Base-by-base conservation (phyloP, 2,329 filamentous ascomycete genomes). In the Ophiostoma ips region DNA sequence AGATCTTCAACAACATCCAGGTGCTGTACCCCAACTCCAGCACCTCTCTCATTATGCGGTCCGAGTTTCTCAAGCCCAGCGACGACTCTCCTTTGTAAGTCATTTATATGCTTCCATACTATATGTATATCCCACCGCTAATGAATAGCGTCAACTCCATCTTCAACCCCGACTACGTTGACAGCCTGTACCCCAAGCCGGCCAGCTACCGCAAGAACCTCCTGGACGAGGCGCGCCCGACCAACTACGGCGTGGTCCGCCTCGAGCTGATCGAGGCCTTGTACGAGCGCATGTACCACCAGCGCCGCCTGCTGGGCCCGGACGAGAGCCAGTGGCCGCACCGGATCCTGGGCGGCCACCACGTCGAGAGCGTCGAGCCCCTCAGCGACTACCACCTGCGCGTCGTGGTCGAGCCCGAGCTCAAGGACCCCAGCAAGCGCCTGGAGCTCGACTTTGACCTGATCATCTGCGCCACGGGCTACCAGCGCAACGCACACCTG, bases 81-180 rank as follows among this genome's bases (percentile, higher is more conserved):
- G 90, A 98, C 62, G 92, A 96, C 64, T 95, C 87, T 49, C 92
- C 90, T 16, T 96, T 96, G 85, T 89, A 71, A 71, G 84, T 75
- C 3, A 5, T 35, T 18, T 33, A 31, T 40, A n/a, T n/a, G n/a
- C n/a, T n/a, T n/a, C n/a, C n/a, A n/a, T n/a, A n/a, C 16, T 16
- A 6, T 16, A 18, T 9, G n/a, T 30, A 30, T 43, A 16, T 43
- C 15, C 33, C 24, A 13, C 34, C 21, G 36, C 24, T 37, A 40
- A 34, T 16, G 1, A 18, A 50, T 55, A 89, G 85, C 60, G 88
- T 96, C 59, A 96, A 96, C 65, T 88, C 92, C 60, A 86, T 96
- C 62, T 96, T 96, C 72, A 88, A 96, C 68, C 90, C 90, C 1
- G 80, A 83, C 33, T 84, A 82, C 53, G 81, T 94, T 30, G 84